These are phyloP conservation scores for Monosporascus sp. DNA, from an alignment of 2,329 filamentous ascomycete genomes.

Conservation along the genomic window DNA sequence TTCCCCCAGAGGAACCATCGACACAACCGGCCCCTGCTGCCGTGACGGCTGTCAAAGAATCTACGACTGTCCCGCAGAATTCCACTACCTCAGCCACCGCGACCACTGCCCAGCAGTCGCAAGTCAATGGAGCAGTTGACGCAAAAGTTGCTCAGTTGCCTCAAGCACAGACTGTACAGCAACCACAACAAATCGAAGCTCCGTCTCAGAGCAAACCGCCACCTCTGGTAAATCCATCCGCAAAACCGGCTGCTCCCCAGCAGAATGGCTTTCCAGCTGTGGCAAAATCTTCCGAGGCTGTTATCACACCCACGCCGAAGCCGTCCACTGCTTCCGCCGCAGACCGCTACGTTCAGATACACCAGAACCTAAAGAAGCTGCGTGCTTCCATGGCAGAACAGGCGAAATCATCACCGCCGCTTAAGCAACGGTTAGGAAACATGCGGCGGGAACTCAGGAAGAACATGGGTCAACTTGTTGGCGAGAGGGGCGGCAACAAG, in stretches of 20 bases:
- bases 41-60: neutral
- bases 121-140: conserved; percentile 12
- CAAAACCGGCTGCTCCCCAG: conserved; percentile 8
- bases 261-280: conserved; percentile 11
- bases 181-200: neutral
- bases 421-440: conserved; percentile 66
- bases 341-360: conserved; percentile 54
- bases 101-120: conserved; percentile 6
- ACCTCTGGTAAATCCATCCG: conserved; percentile 1
- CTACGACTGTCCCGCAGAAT: neutral
- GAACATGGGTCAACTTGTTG: conserved; percentile 68
- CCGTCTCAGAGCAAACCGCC: conserved; percentile 10
- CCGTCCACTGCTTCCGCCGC: conserved; percentile 2
- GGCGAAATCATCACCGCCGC: conserved; percentile 47
- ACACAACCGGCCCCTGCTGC: conserved; percentile 11
- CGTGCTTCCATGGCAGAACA: conserved; percentile 43
- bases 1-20: conserved; percentile 24
- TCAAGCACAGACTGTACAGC: neutral
- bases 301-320: conserved; percentile 6
- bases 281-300: neutral
- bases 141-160: conserved; percentile 8
- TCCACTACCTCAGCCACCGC: neutral
- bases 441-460: conserved; percentile 68
- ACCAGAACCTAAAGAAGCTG: conserved; percentile 61
- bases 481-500: conserved; percentile 58